Base-by-base conservation (phyloP, 2,329 filamentous ascomycete species). In the Pseudogymnoascus sp. region DNA sequence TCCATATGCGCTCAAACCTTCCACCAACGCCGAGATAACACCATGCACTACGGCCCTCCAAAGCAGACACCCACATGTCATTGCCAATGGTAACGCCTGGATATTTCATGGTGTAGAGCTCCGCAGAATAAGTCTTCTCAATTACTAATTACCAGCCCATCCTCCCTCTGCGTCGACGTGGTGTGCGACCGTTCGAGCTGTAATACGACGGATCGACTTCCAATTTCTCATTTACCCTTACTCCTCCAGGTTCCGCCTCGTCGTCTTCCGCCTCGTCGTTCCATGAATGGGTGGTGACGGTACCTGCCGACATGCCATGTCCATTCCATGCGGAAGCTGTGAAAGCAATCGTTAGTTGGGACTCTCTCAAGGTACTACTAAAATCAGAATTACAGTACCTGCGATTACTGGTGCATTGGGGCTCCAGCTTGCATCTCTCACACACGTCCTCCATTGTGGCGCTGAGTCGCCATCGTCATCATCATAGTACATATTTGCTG, bases 351-450 rank as follows among this genome's bases (percentile, higher is more conserved):
- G 30, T 69, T 63, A 69, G 64, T 49, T 14, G 58, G 12, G 28
- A 38, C 25, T 19, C 28, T 19, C 22, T 28, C 16, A 22, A 61
- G 16, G 42, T 38, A 8, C 2, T 58, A 41, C 16, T 19, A 41
- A 4, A 60, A 14, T 59, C 3, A 39, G 64, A 25, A 61, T 62
- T 33, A 58, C 60, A 62, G 63, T 64, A 69, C 68, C 67, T 61
- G 71, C 87, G 66, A 91, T 78, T 58, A 90, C 79, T 5, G 87
- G 87, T 2, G 84, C 86, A 67, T 79, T 82, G 4, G 87, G 87
- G 77, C 90, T 87, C 87, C 87, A 91, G 68, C 82, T 85, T 49
- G 84, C 86, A 77, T 91, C 87, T 64, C 87, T 78, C 30, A 90
- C 86, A 67, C 86, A 89, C 0, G 86, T 89, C 70, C 80, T 83